Percentiles rank a stretch among this genome's conserved stretches.
These are phyloP conservation scores for Pythium myriotylum DNA, from an alignment of 352 stramenopile species.

Conservation along the genomic window DNA sequence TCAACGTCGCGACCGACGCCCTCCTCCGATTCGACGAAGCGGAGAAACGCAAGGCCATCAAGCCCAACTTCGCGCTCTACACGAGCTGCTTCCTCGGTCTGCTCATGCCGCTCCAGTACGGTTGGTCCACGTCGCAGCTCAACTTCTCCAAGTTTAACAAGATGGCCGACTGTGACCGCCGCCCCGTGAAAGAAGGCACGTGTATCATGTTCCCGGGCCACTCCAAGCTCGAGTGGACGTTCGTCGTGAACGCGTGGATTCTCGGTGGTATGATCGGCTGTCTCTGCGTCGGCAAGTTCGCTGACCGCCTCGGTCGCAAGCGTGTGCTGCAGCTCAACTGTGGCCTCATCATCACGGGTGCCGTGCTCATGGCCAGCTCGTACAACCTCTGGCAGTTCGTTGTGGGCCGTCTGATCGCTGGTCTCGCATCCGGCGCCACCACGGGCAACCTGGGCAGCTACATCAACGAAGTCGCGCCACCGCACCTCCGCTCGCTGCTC, in stretches of 20 bases:
- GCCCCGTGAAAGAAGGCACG: conserved; percentile 30
- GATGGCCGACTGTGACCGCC: conserved; percentile 44
- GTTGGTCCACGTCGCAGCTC: conserved; percentile 65
- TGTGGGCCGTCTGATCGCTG: conserved; percentile 40
- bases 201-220: conserved; percentile 43
- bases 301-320: conserved; percentile 40
- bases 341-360: conserved; percentile 38
- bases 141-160: conserved; percentile 64
- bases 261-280: conserved; percentile 47
- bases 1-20: conserved; percentile 6
- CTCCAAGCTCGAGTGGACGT: conserved; percentile 40
- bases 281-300: conserved; percentile 30
- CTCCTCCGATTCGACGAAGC: conserved; percentile 10
- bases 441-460: conserved; percentile 33
- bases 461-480: conserved; percentile 57
- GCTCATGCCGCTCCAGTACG: conserved; percentile 56
- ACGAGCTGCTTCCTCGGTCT: conserved; percentile 50
- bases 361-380: conserved; percentile 29
- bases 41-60: conserved; percentile 16
- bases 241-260: conserved; percentile 43
- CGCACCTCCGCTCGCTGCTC: conserved; percentile 36
- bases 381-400: conserved; percentile 39
- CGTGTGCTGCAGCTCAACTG: conserved; percentile 33
- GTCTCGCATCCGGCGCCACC: conserved; percentile 41
- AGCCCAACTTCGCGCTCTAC: conserved; percentile 47